Evolutionary conservation across 1,284 basidiomycete species (phyloP).

Genomic region (Xerocomus amazonicus): DNA sequence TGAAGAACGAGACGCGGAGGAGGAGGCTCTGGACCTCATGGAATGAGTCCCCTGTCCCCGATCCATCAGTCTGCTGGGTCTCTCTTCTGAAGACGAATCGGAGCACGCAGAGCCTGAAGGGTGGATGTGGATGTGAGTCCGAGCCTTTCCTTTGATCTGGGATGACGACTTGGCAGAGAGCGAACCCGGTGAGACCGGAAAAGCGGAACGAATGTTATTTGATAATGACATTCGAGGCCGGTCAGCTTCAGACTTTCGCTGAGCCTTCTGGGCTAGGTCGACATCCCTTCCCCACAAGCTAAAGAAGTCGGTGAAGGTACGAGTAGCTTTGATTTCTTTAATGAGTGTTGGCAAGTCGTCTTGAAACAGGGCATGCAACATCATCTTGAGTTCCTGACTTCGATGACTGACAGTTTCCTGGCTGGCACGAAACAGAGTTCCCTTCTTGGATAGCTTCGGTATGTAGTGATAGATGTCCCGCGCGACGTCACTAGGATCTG

Average conservation of each 20-base stretch:
- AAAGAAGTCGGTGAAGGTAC: conserved; percentile 68
- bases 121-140: neutral
- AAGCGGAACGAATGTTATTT: conserved; percentile 50
- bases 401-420: conserved; percentile 64
- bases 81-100: conserved; percentile 26
- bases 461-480: conserved; percentile 62
- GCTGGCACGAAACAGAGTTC: conserved; percentile 65
- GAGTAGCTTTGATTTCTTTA: conserved; percentile 57
- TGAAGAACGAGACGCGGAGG: conserved; percentile 36
- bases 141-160: conserved; percentile 28
- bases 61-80: conserved; percentile 5
- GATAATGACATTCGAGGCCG: conserved; percentile 32
- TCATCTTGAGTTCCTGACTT: conserved; percentile 50
- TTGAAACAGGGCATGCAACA: conserved; percentile 56
- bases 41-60: conserved; percentile 5
- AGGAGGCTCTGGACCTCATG: conserved; percentile 29
- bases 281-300: conserved; percentile 69
- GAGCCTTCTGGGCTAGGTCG: conserved; percentile 49
- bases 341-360: conserved; percentile 63
- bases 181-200: conserved; percentile 43
- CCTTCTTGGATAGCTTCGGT: conserved; percentile 66
- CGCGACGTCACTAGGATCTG: conserved; percentile 65
- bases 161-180: conserved; percentile 18
- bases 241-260: conserved; percentile 19
- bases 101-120: conserved; percentile 11